These are phyloP conservation scores for Stachybotrys echinatus DNA, from an alignment of 2,329 filamentous ascomycete genomes.

Conservation along the genomic window DNA sequence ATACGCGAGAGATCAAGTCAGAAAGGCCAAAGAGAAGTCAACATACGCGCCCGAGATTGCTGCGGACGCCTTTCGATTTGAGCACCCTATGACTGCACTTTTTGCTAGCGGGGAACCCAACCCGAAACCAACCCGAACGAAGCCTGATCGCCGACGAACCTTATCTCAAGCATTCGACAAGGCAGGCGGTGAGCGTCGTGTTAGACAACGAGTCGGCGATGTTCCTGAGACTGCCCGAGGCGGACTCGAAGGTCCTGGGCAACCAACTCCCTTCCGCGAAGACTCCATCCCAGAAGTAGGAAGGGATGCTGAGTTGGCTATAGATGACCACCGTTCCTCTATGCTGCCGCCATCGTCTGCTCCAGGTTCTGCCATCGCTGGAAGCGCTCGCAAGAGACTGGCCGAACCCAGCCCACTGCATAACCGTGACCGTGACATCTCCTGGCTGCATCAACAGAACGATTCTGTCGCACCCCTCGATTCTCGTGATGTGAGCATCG, in stretches of 20 bases:
- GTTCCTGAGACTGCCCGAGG: constrained; percentile 21
- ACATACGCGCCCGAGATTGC: no score
- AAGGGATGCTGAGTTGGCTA: constrained; percentile 58
- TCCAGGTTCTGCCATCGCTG: constrained; percentile 41
- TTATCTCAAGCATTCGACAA: constrained; percentile 38
- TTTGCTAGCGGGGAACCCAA: no score
- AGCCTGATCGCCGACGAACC: constrained; percentile 34
- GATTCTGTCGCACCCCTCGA: constrained; percentile 15
- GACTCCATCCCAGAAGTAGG: constrained; percentile 58
- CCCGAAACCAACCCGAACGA: no score
- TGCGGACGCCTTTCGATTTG: no score
- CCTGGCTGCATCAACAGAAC: constrained; percentile 41
- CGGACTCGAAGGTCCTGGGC: constrained; percentile 8
- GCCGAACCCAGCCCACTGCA: constrained; percentile 32
- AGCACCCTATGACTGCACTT: no score
- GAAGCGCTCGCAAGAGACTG: constrained; percentile 27
- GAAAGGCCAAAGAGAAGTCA: no score
- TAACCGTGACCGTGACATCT: constrained; percentile 26
- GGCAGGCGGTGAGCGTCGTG: constrained; percentile 21
- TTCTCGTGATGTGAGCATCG: no score
- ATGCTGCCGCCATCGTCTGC: constrained; percentile 40
- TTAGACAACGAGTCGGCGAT: constrained; percentile 27
- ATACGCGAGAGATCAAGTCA: no score
- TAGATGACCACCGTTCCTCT: constrained; percentile 60
- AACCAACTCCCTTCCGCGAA: constrained; percentile 23